Conservation (phyloP, 2,329 filamentous ascomycete species). For the Alternaria ventricosa region DNA sequence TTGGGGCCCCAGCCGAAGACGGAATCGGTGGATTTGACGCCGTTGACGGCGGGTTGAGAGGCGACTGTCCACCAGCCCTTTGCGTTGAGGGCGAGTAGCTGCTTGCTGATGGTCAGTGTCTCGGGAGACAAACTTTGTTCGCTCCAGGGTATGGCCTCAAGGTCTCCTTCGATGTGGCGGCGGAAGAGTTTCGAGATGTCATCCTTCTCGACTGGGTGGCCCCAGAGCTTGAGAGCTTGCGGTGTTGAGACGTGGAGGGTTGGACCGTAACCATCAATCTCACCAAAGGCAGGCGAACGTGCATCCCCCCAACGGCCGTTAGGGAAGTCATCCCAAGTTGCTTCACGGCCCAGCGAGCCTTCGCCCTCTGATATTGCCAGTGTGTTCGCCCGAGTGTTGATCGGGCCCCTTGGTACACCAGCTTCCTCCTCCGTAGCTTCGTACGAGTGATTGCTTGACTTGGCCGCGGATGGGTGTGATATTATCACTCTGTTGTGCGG, state of each 20-base stretch:
- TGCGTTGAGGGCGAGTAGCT: slow-evolving; percentile 79
- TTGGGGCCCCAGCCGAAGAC: slow-evolving; percentile 93
- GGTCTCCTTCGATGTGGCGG: slow-evolving; percentile 77
- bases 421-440: slow-evolving; percentile 81
- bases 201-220: slow-evolving; percentile 69
- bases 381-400: slow-evolving; percentile 82
- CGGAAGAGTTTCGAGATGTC: slow-evolving; percentile 85
- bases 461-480: slow-evolving; percentile 64
- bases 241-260: slow-evolving; percentile 88
- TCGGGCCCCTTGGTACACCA: slow-evolving; percentile 71
- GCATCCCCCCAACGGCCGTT: slow-evolving; percentile 96
- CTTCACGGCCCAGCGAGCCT: slow-evolving; percentile 86
- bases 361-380: slow-evolving; percentile 94
- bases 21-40: slow-evolving; percentile 74
- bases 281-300: slow-evolving; percentile 83
- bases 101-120: slow-evolving; percentile 77
- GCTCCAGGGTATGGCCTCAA: slow-evolving; percentile 89
- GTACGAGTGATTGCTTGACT: slow-evolving; percentile 55
- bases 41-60: slow-evolving; percentile 92
- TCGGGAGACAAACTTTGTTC: slow-evolving; percentile 87
- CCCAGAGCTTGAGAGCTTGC: slow-evolving; percentile 85
- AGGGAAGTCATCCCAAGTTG: slow-evolving; percentile 98
- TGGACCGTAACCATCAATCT: slow-evolving; percentile 98
- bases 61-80: slow-evolving; percentile 96
- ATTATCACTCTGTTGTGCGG: slow-evolving; percentile 89